Evolutionary conservation across 2,329 filamentous ascomycete species (phyloP), one percentile per base, ranked within the genome.

Genomic region (Penicillium italicum): DNA sequence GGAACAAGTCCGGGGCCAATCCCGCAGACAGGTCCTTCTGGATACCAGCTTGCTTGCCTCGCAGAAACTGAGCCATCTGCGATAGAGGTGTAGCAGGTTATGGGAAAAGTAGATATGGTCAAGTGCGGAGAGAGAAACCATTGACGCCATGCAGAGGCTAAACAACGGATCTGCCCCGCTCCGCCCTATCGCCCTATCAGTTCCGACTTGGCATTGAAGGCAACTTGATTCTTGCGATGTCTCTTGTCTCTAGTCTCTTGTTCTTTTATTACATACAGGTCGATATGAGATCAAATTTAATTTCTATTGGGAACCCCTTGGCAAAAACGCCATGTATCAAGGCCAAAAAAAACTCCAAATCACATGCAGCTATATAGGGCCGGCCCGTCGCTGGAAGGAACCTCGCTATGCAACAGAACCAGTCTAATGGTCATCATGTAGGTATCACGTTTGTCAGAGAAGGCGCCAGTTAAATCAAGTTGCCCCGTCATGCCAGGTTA

Each of bases 41-140:
- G 66, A 99, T 88, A 68, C 94, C 94, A 55, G 91, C 85, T 81
- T 97, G 94, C 81, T 96, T 97, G 66, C 90, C 89, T 72, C 94
- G 83, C 60, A 99, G 79, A 72, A 97, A 93, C 66, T 89, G 85
- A 53, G 92, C 86, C 92, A 97, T 97, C 65, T 57, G 50, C 47
- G 28, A 51, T 42, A 38, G 45, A 45, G 46, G 40, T 7, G 36
- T 53, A 46, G 40, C 55, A 58, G 47, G 31, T 43, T 51, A 37
- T 56, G 31, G n/a, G 22, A 53, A 38, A 53, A 53, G 36, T 36
- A 8, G 50, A 49, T 57, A 47, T 41, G 34, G 46, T 56, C 50
- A 55, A 54, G 48, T 49, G 57, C 45, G 60, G 60, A 60, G 55
- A 55, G 56, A 53, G 54, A 52, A 36, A 58, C 12, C 20, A 64